Evolutionary conservation across 495 filamentous ascomycete species (phyloP), one percentile per base, ranked within the genome.

Genomic region (Zalerion maritima): DNA sequence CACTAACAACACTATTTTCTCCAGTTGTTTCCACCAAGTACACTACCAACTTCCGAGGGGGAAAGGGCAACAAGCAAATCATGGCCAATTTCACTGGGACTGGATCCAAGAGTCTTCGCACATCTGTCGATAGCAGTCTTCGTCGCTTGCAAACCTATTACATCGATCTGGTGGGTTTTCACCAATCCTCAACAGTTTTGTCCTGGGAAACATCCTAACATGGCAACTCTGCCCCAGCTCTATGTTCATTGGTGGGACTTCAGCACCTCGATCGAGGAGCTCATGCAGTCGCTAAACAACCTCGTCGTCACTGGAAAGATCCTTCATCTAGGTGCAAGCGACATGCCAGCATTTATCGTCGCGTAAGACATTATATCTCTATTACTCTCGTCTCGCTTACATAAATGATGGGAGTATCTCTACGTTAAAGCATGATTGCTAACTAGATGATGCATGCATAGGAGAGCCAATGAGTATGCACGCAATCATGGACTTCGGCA

Each of bases 11-110:
- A 6, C n/a, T 12, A n/a, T 18, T 3, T 9, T 21, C 10, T 16
- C 4, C 15, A 54, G 75, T 86, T 31, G 54, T 83, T 32, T 75
- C 77, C 0, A 83, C 79, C 11, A 83, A 83, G 46, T 86, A 64
- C 49, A 72, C 69, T 11, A 64, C 61, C 15, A 47, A 47, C 36
- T 67, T 42, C 43, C 41, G 49, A 25, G 33, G 37, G 4, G 45
- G 47, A 2, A 34, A 41, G 19, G 38, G 41, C 3, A 51, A 65
- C 13, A 42, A 54, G 24, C 51, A 64, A 28, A 56, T 71, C 35
- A 60, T 67, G n/a, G 58, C 62, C 34, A 78, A 74, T 39, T 62
- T 43, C 24, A 45, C 49, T 10, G 75, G 76, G 1, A 80, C 74
- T 37, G 52, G 59, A 7, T 52, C 60, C 24, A 79, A 79, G 54